These are phyloP conservation scores for Manihot esculenta DNA, from an alignment of 441 rosid species.

Conservation along the genomic window DNA sequence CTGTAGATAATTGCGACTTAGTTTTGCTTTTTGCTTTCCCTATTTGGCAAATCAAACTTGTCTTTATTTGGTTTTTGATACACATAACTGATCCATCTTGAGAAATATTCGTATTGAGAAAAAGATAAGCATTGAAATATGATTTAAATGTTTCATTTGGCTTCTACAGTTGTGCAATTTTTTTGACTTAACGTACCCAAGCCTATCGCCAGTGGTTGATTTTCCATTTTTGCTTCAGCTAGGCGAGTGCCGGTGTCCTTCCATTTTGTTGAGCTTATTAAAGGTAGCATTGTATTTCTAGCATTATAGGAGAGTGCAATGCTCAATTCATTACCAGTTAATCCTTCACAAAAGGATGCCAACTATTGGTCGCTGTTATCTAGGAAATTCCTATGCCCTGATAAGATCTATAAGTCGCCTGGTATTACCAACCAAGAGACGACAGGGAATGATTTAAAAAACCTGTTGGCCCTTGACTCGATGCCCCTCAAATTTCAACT, in stretches of 20 bases:
- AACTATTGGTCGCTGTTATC: background rate
- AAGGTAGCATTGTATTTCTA: too few species aligned
- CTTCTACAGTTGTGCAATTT: too few species aligned
- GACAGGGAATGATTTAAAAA: background rate
- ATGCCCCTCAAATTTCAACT: background rate
- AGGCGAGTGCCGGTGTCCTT: too few species aligned
- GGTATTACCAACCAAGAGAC: background rate
- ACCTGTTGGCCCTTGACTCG: background rate
- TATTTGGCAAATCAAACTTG: slow-evolving; percentile 11
- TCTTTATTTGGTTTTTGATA: background rate
- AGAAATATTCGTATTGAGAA: background rate
- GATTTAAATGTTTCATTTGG: background rate
- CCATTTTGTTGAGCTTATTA: too few species aligned
- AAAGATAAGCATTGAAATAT: background rate
- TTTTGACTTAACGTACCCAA: too few species aligned
- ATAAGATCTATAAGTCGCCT: background rate
- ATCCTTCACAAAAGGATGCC: background rate
- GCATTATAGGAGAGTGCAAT: background rate
- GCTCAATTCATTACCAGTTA: background rate
- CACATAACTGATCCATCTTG: too few species aligned
- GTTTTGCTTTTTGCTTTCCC: background rate
- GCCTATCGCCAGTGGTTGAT: too few species aligned
- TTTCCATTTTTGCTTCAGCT: too few species aligned
- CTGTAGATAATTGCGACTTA: slow-evolving; percentile 37
- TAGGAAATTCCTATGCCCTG: background rate